Base-by-base conservation (phyloP, 345 rosid species). In the Linum trigynum region DNA sequence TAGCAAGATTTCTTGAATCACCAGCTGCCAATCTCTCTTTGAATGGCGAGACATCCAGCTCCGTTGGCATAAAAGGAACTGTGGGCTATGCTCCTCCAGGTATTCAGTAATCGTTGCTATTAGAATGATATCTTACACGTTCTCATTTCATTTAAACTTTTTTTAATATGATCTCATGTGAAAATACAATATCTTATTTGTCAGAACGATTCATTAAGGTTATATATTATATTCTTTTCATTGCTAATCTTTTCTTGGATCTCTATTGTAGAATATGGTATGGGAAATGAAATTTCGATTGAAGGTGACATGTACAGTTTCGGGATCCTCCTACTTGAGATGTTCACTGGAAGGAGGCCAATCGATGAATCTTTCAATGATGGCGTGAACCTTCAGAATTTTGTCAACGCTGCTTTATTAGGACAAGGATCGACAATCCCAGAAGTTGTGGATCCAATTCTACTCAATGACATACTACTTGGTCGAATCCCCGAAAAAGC, bases 71-170 rank as follows among this genome's bases (percentile, higher is more conserved):
- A 61, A 41, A 56, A 56, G 40, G 39, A 1, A 7, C 67, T 37
- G 6, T 5, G 39, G 65, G 69, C 23, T 37, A 63, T 59, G 32
- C 42, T 32, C 14, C 65, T 61, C 70, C 77, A 37, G 67, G 66
- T 32, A 51, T 14, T 14, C 14, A 16, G 0, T 23, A 0, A 1
- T 23, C 1, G 32, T 23, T 23, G 32, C 32, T 23, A 23, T 23
- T 23, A 23, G 32, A 23, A 23, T 23, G 32, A 23, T 23, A 48
- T 48, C 0, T 48, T 48, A 6, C 14, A 7, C 7, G 9, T 48
- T 48, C 53, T 23, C 32, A 23, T n/a, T n/a, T n/a, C n/a, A n/a
- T n/a, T n/a, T n/a, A n/a, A n/a, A n/a, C n/a, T n/a, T n/a, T n/a
- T n/a, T n/a, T n/a, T 23, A 23, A 23, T 23, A 23, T 23, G 32